These are phyloP conservation scores for Novymonas esmeraldas DNA, from an alignment of 208 protist genomes.

Conservation along the genomic window DNA sequence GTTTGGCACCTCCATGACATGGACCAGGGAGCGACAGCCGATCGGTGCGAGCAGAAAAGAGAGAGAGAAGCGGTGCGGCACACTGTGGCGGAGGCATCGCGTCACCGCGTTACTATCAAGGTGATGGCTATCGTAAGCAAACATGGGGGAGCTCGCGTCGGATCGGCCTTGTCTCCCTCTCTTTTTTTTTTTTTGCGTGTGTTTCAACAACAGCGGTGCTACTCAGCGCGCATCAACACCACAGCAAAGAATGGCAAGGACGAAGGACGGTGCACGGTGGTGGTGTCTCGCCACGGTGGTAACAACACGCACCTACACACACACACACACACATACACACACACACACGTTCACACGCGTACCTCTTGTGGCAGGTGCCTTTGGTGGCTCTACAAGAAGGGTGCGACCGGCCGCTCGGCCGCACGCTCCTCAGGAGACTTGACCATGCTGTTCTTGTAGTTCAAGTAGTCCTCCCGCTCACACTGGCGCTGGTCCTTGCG, in stretches of 20 bases:
- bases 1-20: too few relatives aligned
- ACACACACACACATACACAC: not conserved
- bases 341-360: not conserved
- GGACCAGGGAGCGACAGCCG: too few relatives aligned
- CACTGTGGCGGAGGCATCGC: too few relatives aligned
- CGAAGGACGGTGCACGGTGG: not conserved
- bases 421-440: constrained; percentile 78
- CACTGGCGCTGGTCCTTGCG: constrained; percentile 66
- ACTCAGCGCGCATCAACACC: not conserved
- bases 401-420: constrained; percentile 76
- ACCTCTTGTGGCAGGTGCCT: not conserved
- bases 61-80: too few relatives aligned
- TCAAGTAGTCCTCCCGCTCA: constrained; percentile 78
- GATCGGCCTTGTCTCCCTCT: too few relatives aligned
- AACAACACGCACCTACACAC: too few relatives aligned
- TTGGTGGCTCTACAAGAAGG: constrained; percentile 56
- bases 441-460: constrained; percentile 89
- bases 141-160: too few relatives aligned
- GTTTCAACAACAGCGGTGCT: not conserved
- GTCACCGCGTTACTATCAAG: too few relatives aligned
- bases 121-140: too few relatives aligned
- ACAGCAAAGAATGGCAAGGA: constrained; percentile 18
- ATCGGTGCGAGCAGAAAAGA: too few relatives aligned
- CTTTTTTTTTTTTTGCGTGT: not conserved
- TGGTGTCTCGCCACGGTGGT: not conserved